These are phyloP conservation scores for Sanguinoderma infundibulare DNA, from an alignment of 1,284 basidiomycete species.

Conservation along the genomic window DNA sequence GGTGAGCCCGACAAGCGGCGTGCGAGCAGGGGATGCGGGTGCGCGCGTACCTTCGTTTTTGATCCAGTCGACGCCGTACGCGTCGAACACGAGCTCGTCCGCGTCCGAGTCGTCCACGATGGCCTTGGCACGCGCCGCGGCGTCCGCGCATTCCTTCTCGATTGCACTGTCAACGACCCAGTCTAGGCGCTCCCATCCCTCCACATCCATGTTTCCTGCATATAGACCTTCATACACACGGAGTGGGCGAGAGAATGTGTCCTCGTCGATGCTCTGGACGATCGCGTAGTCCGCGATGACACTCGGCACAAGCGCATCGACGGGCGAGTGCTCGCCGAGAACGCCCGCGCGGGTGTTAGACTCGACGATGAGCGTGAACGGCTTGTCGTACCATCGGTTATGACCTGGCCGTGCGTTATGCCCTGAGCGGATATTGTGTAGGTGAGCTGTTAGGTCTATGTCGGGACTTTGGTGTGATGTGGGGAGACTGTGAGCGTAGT, in stretches of 20 bases:
- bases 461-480: constrained; percentile 15
- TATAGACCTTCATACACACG: neutral
- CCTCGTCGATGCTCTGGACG: constrained; percentile 60
- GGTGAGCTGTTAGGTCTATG: constrained; percentile 72
- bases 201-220: neutral
- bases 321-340: constrained; percentile 92
- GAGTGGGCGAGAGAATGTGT: constrained; percentile 35
- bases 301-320: constrained; percentile 91
- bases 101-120: constrained; percentile 86
- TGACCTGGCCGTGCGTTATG: constrained; percentile 55
- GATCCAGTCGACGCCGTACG: constrained; percentile 93
- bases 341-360: constrained; percentile 86
- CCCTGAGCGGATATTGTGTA: constrained; percentile 78
- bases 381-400: constrained; percentile 96
- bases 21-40: neutral
- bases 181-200: constrained; percentile 71
- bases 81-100: constrained; percentile 84
- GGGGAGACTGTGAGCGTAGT: constrained; percentile 53
- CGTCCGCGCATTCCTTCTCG: constrained; percentile 60
- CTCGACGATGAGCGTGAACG: constrained; percentile 84
- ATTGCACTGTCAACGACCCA: constrained; percentile 78
- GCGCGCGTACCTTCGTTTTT: constrained; percentile 52
- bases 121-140: constrained; percentile 59
- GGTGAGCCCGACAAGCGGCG: no score
- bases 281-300: constrained; percentile 89